These are phyloP conservation scores for Umbelopsis vinacea DNA, from an alignment of 192 early-diverging fungal species.

Conservation along the genomic window DNA sequence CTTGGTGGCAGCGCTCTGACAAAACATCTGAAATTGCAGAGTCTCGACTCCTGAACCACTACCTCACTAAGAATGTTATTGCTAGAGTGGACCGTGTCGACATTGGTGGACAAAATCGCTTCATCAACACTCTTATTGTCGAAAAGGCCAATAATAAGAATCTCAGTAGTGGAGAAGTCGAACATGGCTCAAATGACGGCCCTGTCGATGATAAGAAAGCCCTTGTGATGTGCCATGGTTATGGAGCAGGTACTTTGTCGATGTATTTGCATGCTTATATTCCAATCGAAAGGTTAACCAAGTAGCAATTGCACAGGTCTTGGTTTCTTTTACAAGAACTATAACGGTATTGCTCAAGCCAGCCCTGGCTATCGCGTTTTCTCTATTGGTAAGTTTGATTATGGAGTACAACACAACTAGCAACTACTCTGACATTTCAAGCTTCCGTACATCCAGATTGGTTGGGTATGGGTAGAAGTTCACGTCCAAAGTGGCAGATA, in stretches of 20 bases:
- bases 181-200: constrained; percentile 14
- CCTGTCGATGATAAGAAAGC: constrained; percentile 40
- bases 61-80: constrained; percentile 29
- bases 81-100: constrained; percentile 63
- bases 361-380: constrained; percentile 61
- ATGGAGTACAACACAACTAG: no score
- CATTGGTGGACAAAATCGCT: constrained; percentile 48
- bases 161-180: constrained; percentile 24
- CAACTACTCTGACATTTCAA: no score
- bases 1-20: constrained; percentile 48
- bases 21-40: constrained; percentile 57
- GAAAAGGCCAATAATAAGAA: constrained; percentile 49
- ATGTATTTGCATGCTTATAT: not conserved
- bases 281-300: not conserved
- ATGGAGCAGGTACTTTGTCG: constrained; percentile 62
- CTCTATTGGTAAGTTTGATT: constrained; percentile 47
- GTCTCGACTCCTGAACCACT: constrained; percentile 56
- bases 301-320: constrained; percentile 35
- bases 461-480: constrained; percentile 93
- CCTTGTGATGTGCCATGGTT: constrained; percentile 80
- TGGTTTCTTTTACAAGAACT: constrained; percentile 75
- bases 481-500: constrained; percentile 66
- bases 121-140: constrained; percentile 66
- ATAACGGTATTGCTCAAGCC: constrained; percentile 51
- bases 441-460: constrained; percentile 64